Evolutionary conservation across 495 filamentous ascomycete species (phyloP).

Genomic region (Aspergillus conjunctus): DNA sequence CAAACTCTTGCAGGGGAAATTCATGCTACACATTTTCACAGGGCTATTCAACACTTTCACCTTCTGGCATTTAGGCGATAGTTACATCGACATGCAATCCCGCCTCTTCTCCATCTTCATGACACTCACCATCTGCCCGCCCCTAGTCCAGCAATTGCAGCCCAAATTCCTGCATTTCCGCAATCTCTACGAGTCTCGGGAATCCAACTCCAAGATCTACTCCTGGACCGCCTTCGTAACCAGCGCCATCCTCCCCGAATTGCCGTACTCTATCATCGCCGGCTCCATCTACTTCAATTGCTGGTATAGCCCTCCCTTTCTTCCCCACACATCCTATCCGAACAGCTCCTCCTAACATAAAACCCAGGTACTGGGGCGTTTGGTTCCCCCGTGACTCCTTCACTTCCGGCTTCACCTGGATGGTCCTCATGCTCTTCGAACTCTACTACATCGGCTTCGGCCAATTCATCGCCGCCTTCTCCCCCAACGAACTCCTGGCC

Average conservation of each 20-base stretch:
- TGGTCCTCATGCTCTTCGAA: conserved; percentile 68
- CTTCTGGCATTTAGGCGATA: conserved; percentile 62
- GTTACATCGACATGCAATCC: conserved; percentile 63
- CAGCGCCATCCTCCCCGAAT: conserved; percentile 51
- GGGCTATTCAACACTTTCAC: conserved; percentile 69
- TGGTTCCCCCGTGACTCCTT: conserved; percentile 58
- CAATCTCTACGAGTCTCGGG: conserved; percentile 49
- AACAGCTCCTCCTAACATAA: neutral
- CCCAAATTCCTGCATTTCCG: conserved; percentile 51
- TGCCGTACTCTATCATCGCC: conserved; percentile 55
- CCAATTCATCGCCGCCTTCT: conserved; percentile 73
- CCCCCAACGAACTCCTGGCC: conserved; percentile 72
- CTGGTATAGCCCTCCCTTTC: conserved; percentile 56
- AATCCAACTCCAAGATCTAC: conserved; percentile 55
- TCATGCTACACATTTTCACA: conserved; percentile 64
- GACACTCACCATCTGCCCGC: conserved; percentile 64
- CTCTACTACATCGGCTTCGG: conserved; percentile 73
- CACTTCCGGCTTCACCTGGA: conserved; percentile 56
- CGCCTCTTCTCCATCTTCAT: conserved; percentile 73
- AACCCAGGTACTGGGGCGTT: conserved; percentile 50
- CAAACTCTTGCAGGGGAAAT: conserved; percentile 46
- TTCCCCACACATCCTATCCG: neutral
- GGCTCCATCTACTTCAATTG: conserved; percentile 59
- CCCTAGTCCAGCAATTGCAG: conserved; percentile 63
- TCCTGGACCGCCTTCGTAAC: conserved; percentile 54